Evolutionary conservation across 257 asterid species (phyloP).

Genomic region (Fraxinus pennsylvanica): DNA sequence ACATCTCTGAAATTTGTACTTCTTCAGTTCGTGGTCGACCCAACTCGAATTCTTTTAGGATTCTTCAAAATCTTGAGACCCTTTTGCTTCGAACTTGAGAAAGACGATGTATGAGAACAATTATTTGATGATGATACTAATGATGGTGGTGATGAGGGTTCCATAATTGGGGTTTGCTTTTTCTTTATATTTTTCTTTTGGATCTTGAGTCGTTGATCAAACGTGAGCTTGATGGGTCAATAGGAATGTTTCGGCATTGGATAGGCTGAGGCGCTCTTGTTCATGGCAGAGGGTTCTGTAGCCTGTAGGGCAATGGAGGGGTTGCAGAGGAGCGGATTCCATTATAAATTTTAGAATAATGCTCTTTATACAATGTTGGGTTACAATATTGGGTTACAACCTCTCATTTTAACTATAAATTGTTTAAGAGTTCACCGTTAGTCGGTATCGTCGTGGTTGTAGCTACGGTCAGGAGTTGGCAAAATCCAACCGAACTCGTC

Average conservation of each 20-base stretch:
- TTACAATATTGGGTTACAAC: too few relatives aligned
- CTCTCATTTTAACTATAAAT: too few relatives aligned
- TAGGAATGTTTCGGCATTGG: constrained; percentile 28
- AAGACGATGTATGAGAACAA: constrained; percentile 33
- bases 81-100: constrained; percentile 29
- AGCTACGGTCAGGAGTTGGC: too few relatives aligned
- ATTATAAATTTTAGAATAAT: not conserved
- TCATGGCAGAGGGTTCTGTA: not conserved
- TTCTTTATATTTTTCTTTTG: constrained; percentile 39
- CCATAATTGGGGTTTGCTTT: constrained; percentile 28
- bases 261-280: constrained; percentile 32
- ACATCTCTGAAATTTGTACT: constrained; percentile 31
- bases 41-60: constrained; percentile 46
- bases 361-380: too few relatives aligned
- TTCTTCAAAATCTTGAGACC: constrained; percentile 59
- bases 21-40: constrained; percentile 34
- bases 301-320: not conserved
- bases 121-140: constrained; percentile 40
- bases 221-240: constrained; percentile 31
- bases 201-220: constrained; percentile 19
- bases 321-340: not conserved
- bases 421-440: too few relatives aligned
- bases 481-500: too few relatives aligned
- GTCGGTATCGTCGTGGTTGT: too few relatives aligned
- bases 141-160: constrained; percentile 44